Percentiles rank a stretch among this genome's conserved stretches.
These are phyloP conservation scores for Coleophoma cylindrospora DNA, from an alignment of 2,329 filamentous ascomycete genomes.

Conservation along the genomic window DNA sequence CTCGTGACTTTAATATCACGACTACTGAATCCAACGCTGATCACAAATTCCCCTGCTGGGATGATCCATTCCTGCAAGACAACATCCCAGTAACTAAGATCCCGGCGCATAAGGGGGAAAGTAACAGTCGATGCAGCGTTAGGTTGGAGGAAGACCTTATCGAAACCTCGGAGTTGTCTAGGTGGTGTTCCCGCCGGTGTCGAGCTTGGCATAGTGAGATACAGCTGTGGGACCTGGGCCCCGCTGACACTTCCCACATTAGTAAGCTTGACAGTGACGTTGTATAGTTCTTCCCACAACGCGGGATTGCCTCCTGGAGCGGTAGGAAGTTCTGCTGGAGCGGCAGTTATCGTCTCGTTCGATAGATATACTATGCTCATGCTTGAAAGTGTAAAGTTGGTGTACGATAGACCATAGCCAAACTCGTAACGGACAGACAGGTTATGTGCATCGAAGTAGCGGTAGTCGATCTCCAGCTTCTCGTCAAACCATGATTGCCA, in stretches of 20 bases:
- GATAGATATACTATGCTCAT: constrained; percentile 29
- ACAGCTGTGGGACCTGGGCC: constrained; percentile 25
- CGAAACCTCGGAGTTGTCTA: constrained; percentile 57
- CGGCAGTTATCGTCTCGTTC: constrained; percentile 23
- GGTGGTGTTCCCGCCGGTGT: constrained; percentile 37
- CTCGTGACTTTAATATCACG: constrained; percentile 5
- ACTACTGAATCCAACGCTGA: constrained; percentile 11
- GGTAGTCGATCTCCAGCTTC: constrained; percentile 75
- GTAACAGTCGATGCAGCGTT: constrained; percentile 37
- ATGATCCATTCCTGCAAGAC: constrained; percentile 51
- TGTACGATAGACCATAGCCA: constrained; percentile 74
- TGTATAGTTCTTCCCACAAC: constrained; percentile 47
- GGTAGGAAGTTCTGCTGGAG: constrained; percentile 28
- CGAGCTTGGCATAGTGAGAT: constrained; percentile 9
- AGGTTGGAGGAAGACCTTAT: constrained; percentile 45
- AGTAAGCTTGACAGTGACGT: constrained; percentile 39
- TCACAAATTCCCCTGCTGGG: constrained; percentile 11
- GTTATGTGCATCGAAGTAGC: constrained; percentile 57
- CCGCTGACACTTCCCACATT: constrained; percentile 41
- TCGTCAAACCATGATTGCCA: constrained; percentile 64
- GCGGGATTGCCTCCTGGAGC: constrained; percentile 48
- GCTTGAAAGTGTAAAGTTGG: constrained; percentile 47
- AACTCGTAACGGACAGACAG: constrained; percentile 71
- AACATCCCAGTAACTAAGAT: constrained; percentile 62
- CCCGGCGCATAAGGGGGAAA: constrained; percentile 52